phyloP scores from a whole-genome alignment of 441 rosid species.

The Lepidium campestre region DNA sequence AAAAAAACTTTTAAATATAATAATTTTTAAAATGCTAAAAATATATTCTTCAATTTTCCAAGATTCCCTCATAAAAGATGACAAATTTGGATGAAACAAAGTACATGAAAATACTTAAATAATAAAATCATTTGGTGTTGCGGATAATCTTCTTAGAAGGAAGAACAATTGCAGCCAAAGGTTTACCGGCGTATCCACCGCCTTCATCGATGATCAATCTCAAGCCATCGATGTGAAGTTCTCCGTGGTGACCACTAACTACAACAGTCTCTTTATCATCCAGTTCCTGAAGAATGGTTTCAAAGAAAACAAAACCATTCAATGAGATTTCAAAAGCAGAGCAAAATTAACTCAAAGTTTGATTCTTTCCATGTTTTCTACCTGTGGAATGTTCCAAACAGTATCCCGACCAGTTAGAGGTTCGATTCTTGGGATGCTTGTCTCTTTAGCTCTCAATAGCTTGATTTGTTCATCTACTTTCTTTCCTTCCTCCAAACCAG shows the following conservation, averaged over 20 bases:
- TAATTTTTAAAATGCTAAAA: background rate
- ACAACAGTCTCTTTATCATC: conserved; percentile 37
- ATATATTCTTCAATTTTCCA: background rate
- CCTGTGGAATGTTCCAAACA: conserved; percentile 79
- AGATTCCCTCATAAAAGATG: background rate
- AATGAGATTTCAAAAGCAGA: background rate
- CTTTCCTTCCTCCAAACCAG: conserved; percentile 62
- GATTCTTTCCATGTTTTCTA: conserved; percentile 3
- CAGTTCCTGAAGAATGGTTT: conserved; percentile 15
- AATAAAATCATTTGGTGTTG: too few relatives aligned
- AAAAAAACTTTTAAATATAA: background rate
- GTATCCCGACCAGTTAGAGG: conserved; percentile 60
- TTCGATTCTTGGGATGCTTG: conserved; percentile 50
- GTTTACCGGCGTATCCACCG: conserved; percentile 58
- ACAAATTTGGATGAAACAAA: background rate
- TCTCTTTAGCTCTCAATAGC: conserved; percentile 54
- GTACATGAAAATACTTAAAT: background rate
- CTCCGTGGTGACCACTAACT: conserved; percentile 81
- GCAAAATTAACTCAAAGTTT: background rate
- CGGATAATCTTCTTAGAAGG: conserved; percentile 61
- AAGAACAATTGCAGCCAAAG: conserved; percentile 68
- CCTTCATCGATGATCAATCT: conserved; percentile 84
- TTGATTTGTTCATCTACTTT: conserved; percentile 51
- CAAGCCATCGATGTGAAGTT: conserved; percentile 69
- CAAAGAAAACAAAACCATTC: background rate